Percentiles rank a stretch among this genome's conserved stretches.
Conservation (phyloP, 306 rosid species). For the Herpetospermum pedunculosum region DNA sequence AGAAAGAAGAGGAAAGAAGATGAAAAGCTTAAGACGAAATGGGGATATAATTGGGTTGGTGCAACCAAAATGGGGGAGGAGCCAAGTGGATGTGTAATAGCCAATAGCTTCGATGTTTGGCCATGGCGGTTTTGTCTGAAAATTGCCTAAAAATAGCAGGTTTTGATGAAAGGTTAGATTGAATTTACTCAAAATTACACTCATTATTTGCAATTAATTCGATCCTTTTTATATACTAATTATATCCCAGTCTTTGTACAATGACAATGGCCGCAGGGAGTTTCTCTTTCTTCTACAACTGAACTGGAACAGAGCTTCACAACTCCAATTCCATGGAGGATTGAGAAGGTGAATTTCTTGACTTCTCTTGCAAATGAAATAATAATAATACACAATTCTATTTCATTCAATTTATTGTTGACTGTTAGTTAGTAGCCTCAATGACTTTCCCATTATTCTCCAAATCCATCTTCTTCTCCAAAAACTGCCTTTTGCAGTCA, state of each 20-base stretch:
- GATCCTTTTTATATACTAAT: neutral
- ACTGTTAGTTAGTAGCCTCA: neutral
- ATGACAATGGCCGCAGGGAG: neutral
- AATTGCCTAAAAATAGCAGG: neutral
- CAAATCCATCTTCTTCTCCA: conserved; percentile 30
- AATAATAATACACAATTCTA: neutral
- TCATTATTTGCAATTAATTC: neutral
- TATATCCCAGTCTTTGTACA: neutral
- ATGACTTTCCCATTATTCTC: conserved; percentile 4
- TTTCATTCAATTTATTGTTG: neutral
- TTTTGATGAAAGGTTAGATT: neutral
- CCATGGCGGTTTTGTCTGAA: conserved; percentile 1
- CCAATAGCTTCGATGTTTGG: neutral
- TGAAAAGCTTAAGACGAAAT: neutral
- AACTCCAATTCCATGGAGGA: neutral
- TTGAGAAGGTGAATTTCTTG: neutral
- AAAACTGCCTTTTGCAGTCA: conserved; percentile 33
- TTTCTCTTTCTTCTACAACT: neutral
- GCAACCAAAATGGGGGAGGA: neutral
- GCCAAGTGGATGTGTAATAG: neutral
- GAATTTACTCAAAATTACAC: neutral
- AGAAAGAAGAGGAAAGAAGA: neutral
- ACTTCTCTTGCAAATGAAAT: neutral
- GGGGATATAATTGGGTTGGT: neutral
- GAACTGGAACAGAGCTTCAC: neutral